Base-by-base conservation (phyloP, 352 stramenopile species). In the Globisporangium cederbergense region DNA sequence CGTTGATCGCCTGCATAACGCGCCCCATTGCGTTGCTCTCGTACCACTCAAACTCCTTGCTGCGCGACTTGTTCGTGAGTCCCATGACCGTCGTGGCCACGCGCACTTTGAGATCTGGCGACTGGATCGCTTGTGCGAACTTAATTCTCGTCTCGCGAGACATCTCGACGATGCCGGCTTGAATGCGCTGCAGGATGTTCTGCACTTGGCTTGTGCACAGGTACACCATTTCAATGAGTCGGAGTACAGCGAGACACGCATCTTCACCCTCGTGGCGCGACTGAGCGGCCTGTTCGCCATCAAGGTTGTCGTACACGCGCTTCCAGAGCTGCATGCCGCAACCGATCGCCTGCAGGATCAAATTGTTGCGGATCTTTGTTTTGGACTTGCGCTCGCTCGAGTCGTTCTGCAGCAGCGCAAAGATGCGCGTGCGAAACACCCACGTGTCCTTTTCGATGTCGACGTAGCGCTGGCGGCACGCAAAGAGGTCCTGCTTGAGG, bases 161-260 rank as follows among this genome's bases (percentile, higher is more conserved):
- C 1, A 95, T 58, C 7, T 91, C 74, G 0, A 77, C 65, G 16
- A 93, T 67, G 8, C 82, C 78, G 5, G 68, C 81, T 55, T 90
- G 80, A 28, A 95, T 73, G 11, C 78, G 79, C 52, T 93, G 83
- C 6, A 93, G 62, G 14, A 82, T 81, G 51, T 93, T 95, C 7
- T 91, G 64, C 58, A 83, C 72, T 55, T 95, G 84, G 34, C 86
- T 83, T 0, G 81, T 90, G 69, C 86, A 90, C 52, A 86, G 32
- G 14, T 85, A 89, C 9, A 95, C 64, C 84, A 95, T 92, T 63
- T 95, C 86, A 20, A 95, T 78, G 16, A 95, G 66, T 8, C 83
- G 86, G 43, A 90, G 65, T 5, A 77, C 74, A 10, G 86, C 76
- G 50, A 90, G 51, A 52, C 84, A 93, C 11, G 82, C 66, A 38